Conservation (phyloP, 306 rosid genomes). For the Erythrophleum fordii region DNA sequence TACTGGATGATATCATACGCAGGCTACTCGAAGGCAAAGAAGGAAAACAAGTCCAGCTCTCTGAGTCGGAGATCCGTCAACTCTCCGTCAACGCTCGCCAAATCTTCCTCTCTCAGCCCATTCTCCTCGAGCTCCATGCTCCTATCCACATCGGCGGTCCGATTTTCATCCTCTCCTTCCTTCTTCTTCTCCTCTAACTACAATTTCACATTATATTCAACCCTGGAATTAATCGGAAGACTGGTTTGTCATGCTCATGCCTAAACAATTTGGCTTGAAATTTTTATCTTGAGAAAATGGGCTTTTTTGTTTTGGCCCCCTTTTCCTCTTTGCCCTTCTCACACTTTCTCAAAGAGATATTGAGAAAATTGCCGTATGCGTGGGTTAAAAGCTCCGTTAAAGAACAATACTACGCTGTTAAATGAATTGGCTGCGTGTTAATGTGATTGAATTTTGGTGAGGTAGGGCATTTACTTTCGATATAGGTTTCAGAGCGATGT, state of each 20-base stretch:
- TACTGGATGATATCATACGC: conserved; percentile 79
- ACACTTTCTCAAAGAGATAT: not conserved
- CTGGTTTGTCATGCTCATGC: not conserved
- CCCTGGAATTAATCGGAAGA: no score
- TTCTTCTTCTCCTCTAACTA: not conserved
- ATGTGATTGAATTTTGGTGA: not conserved
- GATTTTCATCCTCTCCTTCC: conserved; percentile 18
- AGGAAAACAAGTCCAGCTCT: conserved; percentile 90
- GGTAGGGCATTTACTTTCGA: no score
- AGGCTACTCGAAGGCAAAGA: conserved; percentile 90
- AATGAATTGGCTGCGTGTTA: no score
- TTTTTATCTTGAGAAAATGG: not conserved
- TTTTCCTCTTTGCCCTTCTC: no score
- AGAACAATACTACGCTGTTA: no score
- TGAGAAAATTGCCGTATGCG: not conserved
- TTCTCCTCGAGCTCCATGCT: conserved; percentile 72
- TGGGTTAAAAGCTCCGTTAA: not conserved
- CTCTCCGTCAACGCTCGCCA: conserved; percentile 94
- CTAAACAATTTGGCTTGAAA: not conserved
- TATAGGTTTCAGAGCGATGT: not conserved
- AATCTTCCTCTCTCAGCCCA: conserved; percentile 89
- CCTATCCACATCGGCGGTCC: conserved; percentile 92
- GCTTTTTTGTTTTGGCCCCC: not conserved
- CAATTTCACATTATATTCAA: no score
- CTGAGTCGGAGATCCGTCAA: conserved; percentile 96